Percentiles rank a stretch among this genome's conserved stretches.
phyloP scores from a whole-genome alignment of 2,329 filamentous ascomycete genomes.

The Neonectria hederae region DNA sequence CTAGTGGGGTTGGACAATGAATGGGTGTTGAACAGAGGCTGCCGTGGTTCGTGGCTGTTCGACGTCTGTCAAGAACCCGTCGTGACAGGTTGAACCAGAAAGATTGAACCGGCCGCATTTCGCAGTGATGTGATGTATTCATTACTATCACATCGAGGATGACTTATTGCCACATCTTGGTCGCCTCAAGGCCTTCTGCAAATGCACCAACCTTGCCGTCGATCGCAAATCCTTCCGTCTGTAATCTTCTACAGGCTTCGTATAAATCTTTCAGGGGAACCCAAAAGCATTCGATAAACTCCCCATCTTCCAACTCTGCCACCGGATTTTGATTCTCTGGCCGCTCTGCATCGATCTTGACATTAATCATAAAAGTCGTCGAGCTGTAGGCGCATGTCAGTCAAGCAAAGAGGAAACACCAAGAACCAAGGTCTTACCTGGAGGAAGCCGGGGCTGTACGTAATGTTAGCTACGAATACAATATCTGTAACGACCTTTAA shows the following conservation, averaged over 20 bases:
- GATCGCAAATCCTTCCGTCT: constrained; percentile 77
- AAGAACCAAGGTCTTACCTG: background rate
- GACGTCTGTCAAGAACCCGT: background rate
- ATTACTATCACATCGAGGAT: background rate
- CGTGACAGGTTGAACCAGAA: background rate
- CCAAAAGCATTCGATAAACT: constrained; percentile 84
- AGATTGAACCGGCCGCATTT: background rate
- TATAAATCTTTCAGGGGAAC: constrained; percentile 72
- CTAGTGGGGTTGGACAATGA: background rate
- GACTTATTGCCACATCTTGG: constrained; percentile 54
- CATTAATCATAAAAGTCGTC: constrained; percentile 75
- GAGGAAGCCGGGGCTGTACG: constrained; percentile 69
- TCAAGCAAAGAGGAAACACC: background rate
- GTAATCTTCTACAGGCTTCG: constrained; percentile 71
- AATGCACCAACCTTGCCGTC: constrained; percentile 81
- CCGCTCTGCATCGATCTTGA: constrained; percentile 73
- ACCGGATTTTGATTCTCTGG: constrained; percentile 75
- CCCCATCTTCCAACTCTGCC: constrained; percentile 78
- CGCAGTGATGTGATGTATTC: background rate
- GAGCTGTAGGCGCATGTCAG: constrained; percentile 57
- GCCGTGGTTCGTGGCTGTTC: background rate
- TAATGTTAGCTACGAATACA: constrained; percentile 68
- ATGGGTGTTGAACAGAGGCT: background rate
- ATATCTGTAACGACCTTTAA: background rate
- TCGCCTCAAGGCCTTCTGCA: constrained; percentile 80